Conservation (phyloP, 73 alveolate species). For the Paramecium biaurelia region DNA sequence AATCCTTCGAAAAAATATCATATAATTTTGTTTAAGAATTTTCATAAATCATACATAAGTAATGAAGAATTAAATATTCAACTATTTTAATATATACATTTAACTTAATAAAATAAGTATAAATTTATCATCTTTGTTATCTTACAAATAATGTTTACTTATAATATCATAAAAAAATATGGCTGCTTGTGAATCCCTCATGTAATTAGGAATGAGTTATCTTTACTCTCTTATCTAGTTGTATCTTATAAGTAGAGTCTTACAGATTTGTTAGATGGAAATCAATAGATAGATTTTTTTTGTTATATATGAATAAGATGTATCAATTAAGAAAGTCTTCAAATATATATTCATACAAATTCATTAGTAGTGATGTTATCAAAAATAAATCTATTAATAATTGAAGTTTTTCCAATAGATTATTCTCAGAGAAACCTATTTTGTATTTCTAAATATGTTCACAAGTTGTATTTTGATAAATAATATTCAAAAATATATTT, state of each 20-base stretch:
- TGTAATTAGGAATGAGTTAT: slow-evolving; percentile 64
- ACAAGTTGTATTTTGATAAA: not conserved
- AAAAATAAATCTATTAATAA: slow-evolving; percentile 82
- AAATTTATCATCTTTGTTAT: not conserved
- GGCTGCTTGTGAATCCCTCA: slow-evolving; percentile 74
- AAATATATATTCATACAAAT: not conserved
- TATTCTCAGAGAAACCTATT: slow-evolving; percentile 82
- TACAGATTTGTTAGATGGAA: slow-evolving; percentile 66
- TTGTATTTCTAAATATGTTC: slow-evolving; percentile 68
- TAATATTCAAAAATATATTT: not conserved
- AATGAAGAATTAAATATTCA: not conserved
- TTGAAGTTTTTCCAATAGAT: slow-evolving; percentile 86
- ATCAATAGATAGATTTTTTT: too few species aligned
- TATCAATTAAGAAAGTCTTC: too few species aligned
- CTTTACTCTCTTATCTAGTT: slow-evolving; percentile 9
- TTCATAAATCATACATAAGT: not conserved
- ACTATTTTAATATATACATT: not conserved
- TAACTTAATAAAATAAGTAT: not conserved
- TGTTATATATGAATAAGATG: too few species aligned
- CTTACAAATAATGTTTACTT: not conserved
- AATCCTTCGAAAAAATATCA: not conserved
- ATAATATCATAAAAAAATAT: slow-evolving; percentile 74
- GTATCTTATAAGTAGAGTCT: slow-evolving; percentile 65
- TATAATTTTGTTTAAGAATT: not conserved
- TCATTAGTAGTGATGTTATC: slow-evolving; percentile 65